Base-by-base conservation (phyloP, 163 green algal genomes). In the Scenedesmus sp. region DNA sequence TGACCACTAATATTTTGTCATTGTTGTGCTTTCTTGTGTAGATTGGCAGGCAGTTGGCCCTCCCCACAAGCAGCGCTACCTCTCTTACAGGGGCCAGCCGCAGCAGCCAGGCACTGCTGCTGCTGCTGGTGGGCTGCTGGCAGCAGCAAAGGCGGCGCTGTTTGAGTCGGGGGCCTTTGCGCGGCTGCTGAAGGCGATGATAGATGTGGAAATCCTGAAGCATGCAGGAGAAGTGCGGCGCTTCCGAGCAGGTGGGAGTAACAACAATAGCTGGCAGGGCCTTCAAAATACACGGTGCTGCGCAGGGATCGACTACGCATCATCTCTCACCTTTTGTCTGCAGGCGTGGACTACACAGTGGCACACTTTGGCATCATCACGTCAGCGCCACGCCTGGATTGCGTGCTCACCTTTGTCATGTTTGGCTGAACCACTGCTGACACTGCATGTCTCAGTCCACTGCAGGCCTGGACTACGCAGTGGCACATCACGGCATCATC, bases 301-400 rank as follows among this genome's bases (percentile, higher is more conserved):
- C n/a, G n/a, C n/a, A n/a, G n/a, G n/a, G n/a, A n/a, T n/a, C n/a
- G n/a, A n/a, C n/a, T n/a, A n/a, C n/a, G n/a, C n/a, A n/a, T n/a
- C n/a, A n/a, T n/a, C n/a, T n/a, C n/a, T n/a, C n/a, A n/a, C n/a
- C n/a, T n/a, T 46, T 46, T 46, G 34, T 46, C 0, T 13, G 73
- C 91, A 94, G 97, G 97, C 64, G 91, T 98, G 13, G 97, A 99
- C 92, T 99, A 98, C 94, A 99, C 97, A 2, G 96, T 99, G 0
- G 97, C 97, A 0, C 96, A 98, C 86, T 97, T 97, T 66, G 96
- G 96, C 90, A 92, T 96, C 26, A 90, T 98, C 57, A 97, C 95
- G 7, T 93, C 92, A 64, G 95, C 96, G 9, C 92, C 92, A 18
- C 87, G 92, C 10, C 94, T 97, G 60, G 95, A 97, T 79, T 94